Percentiles rank a stretch among this genome's conserved stretches.
Conservation (phyloP, 768 basidiomycete genomes). For the Podaxis mareebaensis region DNA sequence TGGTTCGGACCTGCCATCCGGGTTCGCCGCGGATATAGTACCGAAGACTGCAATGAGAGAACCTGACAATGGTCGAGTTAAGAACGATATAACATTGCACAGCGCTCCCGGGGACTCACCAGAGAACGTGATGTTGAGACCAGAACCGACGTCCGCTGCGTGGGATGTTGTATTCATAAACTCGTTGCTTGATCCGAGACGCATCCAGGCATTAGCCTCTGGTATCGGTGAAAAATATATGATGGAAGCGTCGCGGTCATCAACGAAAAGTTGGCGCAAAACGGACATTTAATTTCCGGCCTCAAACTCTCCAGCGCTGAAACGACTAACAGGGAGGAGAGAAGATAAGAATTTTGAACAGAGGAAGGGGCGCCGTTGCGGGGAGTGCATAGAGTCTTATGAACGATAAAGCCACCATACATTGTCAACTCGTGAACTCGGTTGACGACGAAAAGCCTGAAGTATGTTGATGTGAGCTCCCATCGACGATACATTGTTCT, state of each 20-base stretch:
- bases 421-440: no score
- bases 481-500: no score
- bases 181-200: not conserved
- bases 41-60: not conserved
- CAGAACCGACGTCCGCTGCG: not conserved
- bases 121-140: not conserved
- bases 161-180: not conserved
- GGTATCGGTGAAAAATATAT: not conserved
- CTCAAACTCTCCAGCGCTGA: not conserved
- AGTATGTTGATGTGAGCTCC: no score
- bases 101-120: not conserved
- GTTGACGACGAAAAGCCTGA: no score
- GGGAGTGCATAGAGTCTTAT: no score
- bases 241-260: not conserved
- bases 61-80: not conserved
- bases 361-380: no score
- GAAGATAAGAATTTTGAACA: not conserved
- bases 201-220: not conserved
- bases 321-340: not conserved
- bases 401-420: no score
- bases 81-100: no score
- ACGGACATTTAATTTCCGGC: not conserved
- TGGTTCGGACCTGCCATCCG: not conserved
- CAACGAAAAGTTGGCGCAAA: not conserved
- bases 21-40: not conserved